Base-by-base conservation (phyloP, 129 eudicot species). In the Artemisia annua region DNA sequence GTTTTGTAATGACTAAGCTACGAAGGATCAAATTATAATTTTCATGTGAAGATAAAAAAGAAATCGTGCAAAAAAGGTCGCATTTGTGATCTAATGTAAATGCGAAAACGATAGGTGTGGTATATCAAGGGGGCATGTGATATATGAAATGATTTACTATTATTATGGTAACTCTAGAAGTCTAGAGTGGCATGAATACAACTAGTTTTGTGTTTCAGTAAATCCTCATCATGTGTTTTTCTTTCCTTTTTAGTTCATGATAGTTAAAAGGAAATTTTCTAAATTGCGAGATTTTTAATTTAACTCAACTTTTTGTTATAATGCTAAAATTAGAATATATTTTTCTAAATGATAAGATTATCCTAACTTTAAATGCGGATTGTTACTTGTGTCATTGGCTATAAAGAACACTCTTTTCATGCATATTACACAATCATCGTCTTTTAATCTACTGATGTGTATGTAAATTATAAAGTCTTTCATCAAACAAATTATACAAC, bases 101-200 rank as follows among this genome's bases (percentile, higher is more conserved):
- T 22, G 51, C 22, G 63, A 54, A 13, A 69, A 59, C 28, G 67
- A 66, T 74, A 52, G 57, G 48, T 75, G 55, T 35, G 61, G 48
- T 62, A 62, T 12, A 30, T 60, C 69, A 35, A 24, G 16, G 72
- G 71, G 68, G 14, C 39, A 24, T 16, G 63, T 49, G 70, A 73
- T 60, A 28, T 50, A 52, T 74, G 63, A 51, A 63, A 74, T 74
- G 71, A 74, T 63, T 63, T 61, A 59, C 48, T 14, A 71, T 22
- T 14, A 46, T 22, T 15, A 71, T 71, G 64, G 67, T 44, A 20
- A 20, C 1, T n/a, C n/a, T n/a, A n/a, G n/a, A 71, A 24, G 15
- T 71, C 48, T 51, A 59, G 46, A 70, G 63, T n/a, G 75, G 65
- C 49, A 18, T 28, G 63, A 55, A 56, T 16, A 44, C 18, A 10